Conservation (phyloP, 306 rosid species). For the Elaeagnus macrophylla region DNA sequence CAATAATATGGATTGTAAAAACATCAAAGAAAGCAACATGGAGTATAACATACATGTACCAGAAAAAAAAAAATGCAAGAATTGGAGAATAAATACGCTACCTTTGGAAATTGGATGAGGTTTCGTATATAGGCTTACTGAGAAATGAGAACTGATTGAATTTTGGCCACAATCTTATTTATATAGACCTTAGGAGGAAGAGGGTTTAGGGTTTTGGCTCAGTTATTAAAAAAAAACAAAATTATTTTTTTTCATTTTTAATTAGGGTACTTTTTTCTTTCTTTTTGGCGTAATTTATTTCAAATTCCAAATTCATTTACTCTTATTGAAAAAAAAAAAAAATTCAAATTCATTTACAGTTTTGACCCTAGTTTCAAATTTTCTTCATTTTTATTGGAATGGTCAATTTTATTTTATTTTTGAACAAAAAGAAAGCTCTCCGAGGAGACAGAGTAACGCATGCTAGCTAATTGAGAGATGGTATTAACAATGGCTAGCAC, state of each 20-base stretch:
- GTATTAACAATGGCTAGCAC: no score
- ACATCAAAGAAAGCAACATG: neutral
- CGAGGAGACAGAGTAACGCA: no score
- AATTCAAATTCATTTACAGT: constrained; percentile 1
- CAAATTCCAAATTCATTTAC: no score
- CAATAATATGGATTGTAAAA: neutral
- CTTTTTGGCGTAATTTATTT: no score
- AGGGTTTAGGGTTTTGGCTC: constrained; percentile 44
- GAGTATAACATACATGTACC: neutral
- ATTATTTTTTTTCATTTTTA: neutral
- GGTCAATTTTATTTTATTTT: no score
- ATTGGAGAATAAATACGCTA: neutral
- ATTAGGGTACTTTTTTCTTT: no score
- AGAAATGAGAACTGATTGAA: constrained; percentile 3
- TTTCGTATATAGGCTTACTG: neutral
- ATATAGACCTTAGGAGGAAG: constrained; percentile 6
- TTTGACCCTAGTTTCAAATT: neutral
- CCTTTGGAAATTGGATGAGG: neutral
- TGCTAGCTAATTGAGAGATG: no score
- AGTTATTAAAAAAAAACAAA: no score
- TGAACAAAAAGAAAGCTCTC: no score
- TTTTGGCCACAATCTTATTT: neutral
- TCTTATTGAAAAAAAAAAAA: no score
- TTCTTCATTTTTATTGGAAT: neutral
- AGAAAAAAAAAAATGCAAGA: neutral